Conservation (phyloP, 2,329 filamentous ascomycete genomes). For the Ophiostoma ips region DNA sequence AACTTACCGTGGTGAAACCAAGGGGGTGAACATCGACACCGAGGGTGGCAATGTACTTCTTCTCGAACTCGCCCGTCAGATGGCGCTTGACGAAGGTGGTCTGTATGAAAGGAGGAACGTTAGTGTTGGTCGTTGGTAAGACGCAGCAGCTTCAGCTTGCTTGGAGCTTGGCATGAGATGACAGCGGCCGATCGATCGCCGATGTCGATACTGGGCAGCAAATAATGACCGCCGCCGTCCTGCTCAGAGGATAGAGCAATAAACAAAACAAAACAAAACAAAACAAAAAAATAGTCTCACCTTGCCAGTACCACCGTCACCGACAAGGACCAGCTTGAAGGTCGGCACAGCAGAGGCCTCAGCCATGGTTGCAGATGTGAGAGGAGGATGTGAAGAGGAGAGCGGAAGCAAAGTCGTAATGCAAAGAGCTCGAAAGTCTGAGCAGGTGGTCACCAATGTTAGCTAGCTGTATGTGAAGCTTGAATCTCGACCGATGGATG, state of each 20-base stretch:
- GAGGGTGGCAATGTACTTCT: constrained; percentile 99
- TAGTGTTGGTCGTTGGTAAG: not conserved
- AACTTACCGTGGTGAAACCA: constrained; percentile 88
- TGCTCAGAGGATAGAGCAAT: no score
- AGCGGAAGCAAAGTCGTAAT: constrained; percentile 3
- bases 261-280: no score
- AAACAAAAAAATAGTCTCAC: constrained; percentile 43
- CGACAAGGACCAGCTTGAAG: constrained; percentile 99
- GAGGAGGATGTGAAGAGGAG: not conserved
- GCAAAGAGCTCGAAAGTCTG: constrained; percentile 2
- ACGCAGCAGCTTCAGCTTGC: no score
- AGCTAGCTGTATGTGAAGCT: not conserved
- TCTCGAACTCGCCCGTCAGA: constrained; percentile 99
- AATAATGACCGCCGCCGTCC: not conserved
- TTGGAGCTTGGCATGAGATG: no score
- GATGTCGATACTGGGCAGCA: not conserved
- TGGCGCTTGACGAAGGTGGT: constrained; percentile 99
- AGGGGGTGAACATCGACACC: constrained; percentile 99
- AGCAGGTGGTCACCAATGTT: no score
- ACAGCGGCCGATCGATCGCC: no score
- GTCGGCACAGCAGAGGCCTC: constrained; percentile 46
- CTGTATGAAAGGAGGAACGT: constrained; percentile 31
- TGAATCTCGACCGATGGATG: not conserved
- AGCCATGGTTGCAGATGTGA: constrained; percentile 44
- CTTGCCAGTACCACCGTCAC: constrained; percentile 99